Percentiles rank a stretch among this genome's conserved stretches.
Conservation (phyloP, 2,329 filamentous ascomycete species). For the Diplodia sapinea region DNA sequence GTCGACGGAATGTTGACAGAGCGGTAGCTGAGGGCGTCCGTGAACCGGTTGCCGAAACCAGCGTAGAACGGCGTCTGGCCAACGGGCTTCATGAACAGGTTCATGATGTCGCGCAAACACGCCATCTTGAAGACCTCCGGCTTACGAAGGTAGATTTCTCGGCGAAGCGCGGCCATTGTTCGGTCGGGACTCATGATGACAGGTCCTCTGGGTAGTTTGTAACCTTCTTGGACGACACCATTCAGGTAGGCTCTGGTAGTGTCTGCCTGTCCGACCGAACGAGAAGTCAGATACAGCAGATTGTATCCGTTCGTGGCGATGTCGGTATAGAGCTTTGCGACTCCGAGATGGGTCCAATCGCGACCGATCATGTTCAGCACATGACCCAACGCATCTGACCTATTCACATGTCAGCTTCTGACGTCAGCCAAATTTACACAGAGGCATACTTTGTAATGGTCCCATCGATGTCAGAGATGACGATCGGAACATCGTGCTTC, state of each 20-base stretch:
- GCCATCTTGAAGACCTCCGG: conserved; percentile 99
- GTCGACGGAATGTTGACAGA: conserved; percentile 94
- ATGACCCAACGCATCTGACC: conserved; percentile 88
- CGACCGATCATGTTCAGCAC: conserved; percentile 95
- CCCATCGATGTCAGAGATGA: conserved; percentile 98
- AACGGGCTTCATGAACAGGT: conserved; percentile 69
- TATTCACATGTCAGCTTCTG: conserved; percentile 38
- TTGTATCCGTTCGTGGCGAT: conserved; percentile 97
- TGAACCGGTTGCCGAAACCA: conserved; percentile 94
- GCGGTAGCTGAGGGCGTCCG: conserved; percentile 93
- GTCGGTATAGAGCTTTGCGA: conserved; percentile 96
- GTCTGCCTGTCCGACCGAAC: conserved; percentile 92
- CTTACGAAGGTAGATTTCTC: conserved; percentile 93
- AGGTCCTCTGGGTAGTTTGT: conserved; percentile 83
- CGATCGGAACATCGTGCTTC: conserved; percentile 88
- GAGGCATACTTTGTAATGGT: conserved; percentile 83
- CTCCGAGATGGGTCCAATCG: conserved; percentile 96
- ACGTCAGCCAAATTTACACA: neutral
- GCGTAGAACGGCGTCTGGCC: conserved; percentile 89
- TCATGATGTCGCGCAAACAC: conserved; percentile 90
- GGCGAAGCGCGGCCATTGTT: conserved; percentile 88
- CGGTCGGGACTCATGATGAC: conserved; percentile 95
- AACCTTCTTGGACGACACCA: conserved; percentile 86
- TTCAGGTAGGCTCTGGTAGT: conserved; percentile 87
- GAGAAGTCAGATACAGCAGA: conserved; percentile 95